A percentile compares a stretch with the other conserved stretches of the same genome.
These are phyloP conservation scores for Lycium barbarum DNA, from an alignment of 257 asterid species.

Conservation along the genomic window DNA sequence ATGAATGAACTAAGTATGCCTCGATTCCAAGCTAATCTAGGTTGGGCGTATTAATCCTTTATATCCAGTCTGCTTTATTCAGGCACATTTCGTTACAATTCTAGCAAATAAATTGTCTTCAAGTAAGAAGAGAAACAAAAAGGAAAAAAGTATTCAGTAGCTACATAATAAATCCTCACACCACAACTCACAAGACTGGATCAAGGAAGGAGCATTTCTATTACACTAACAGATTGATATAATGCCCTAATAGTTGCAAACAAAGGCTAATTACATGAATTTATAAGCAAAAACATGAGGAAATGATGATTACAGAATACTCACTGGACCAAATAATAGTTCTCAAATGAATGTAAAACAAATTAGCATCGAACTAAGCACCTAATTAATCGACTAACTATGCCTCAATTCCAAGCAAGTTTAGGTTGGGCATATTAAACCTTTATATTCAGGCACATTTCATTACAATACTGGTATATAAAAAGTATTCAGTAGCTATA, in stretches of 20 bases:
- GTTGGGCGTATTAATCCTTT: background rate
- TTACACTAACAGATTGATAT: background rate
- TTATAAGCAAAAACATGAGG: too few species aligned
- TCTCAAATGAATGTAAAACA: background rate
- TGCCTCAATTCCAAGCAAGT: background rate
- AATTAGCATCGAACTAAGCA: background rate
- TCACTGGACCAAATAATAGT: background rate
- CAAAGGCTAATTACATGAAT: conserved; percentile 26
- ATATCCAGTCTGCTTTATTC: background rate
- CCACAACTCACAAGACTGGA: conserved; percentile 1
- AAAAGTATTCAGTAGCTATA: background rate
- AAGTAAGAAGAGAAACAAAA: too few species aligned
- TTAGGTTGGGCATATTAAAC: background rate
- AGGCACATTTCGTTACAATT: background rate
- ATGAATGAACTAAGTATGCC: background rate
- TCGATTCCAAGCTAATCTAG: background rate
- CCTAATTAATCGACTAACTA: background rate
- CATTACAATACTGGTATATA: background rate
- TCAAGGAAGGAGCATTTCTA: background rate
- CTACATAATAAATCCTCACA: background rate
- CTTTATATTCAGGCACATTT: background rate
- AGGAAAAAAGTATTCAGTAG: background rate
- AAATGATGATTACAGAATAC: too few species aligned
- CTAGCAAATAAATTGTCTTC: background rate
- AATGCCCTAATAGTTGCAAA: background rate